phyloP scores from a whole-genome alignment of 2,329 filamentous ascomycete genomes.

The Alternaria sp. region DNA sequence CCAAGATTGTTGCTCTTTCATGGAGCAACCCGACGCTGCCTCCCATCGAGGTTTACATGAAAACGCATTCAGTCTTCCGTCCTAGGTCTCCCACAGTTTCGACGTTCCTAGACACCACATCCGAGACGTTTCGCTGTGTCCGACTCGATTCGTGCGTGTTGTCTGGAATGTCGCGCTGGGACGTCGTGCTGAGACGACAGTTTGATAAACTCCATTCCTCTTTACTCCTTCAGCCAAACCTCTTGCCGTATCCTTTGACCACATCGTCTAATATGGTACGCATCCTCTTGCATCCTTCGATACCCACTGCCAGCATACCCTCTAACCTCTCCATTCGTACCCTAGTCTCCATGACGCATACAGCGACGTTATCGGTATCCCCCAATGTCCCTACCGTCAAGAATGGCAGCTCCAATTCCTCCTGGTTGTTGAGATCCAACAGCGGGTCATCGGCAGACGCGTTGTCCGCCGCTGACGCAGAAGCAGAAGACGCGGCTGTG shows the following conservation, averaged over 20 bases:
- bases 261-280: conserved; percentile 80
- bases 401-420: conserved; percentile 88
- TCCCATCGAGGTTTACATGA: background rate
- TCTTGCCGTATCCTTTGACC: conserved; percentile 57
- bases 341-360: conserved; percentile 84
- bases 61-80: background rate
- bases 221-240: conserved; percentile 30
- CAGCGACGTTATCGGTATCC: conserved; percentile 74
- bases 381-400: conserved; percentile 85
- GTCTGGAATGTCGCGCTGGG: background rate
- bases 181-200: background rate
- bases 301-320: conserved; percentile 88
- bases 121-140: background rate
- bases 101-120: background rate
- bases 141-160: background rate
- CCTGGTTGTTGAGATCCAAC: conserved; percentile 77
- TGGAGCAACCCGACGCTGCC: background rate
- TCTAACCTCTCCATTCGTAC: conserved; percentile 84
- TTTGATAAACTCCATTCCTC: background rate
- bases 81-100: background rate
- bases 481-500: conserved; percentile 79
- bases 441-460: conserved; percentile 77
- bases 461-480: conserved; percentile 57
- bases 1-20: background rate
- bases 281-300: conserved; percentile 90